Percentiles rank a stretch among this genome's conserved stretches.
phyloP scores from a whole-genome alignment of 1,139 yeast species.

The Pneumocystis jirovecii region DNA sequence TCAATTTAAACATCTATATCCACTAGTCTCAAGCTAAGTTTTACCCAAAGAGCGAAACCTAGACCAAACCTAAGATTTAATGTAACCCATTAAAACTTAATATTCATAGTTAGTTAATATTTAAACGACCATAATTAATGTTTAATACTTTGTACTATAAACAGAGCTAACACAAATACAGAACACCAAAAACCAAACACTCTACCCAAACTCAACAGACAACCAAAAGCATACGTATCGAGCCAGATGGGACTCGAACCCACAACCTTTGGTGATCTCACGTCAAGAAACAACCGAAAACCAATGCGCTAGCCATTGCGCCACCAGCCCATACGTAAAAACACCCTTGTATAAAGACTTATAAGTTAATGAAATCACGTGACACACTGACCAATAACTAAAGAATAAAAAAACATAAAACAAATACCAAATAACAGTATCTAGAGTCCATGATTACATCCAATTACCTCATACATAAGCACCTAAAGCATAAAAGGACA shows the following conservation, averaged over 20 bases:
- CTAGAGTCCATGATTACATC: neutral
- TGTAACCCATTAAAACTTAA: too few relatives aligned
- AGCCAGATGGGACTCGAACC: constrained; percentile 1
- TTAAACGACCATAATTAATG: too few relatives aligned
- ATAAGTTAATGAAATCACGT: neutral
- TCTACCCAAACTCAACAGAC: too few relatives aligned
- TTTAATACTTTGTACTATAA: too few relatives aligned
- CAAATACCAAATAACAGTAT: neutral
- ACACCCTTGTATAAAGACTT: neutral
- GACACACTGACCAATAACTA: neutral
- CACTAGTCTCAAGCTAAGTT: too few relatives aligned
- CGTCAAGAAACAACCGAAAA: neutral
- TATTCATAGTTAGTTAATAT: too few relatives aligned
- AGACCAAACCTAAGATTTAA: too few relatives aligned
- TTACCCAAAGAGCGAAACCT: too few relatives aligned
- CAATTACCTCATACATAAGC: neutral
- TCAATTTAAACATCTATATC: too few relatives aligned
- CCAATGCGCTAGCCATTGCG: constrained; percentile 1
- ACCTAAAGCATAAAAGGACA: neutral
- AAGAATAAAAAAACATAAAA: neutral
- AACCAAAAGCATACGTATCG: neutral
- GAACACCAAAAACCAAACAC: too few relatives aligned
- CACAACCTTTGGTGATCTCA: neutral
- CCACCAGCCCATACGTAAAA: neutral
- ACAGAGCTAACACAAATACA: too few relatives aligned